Evolutionary conservation across 768 basidiomycete species (phyloP), one percentile per base, ranked within the genome.

Genomic region (Lactarius sanguifluus): DNA sequence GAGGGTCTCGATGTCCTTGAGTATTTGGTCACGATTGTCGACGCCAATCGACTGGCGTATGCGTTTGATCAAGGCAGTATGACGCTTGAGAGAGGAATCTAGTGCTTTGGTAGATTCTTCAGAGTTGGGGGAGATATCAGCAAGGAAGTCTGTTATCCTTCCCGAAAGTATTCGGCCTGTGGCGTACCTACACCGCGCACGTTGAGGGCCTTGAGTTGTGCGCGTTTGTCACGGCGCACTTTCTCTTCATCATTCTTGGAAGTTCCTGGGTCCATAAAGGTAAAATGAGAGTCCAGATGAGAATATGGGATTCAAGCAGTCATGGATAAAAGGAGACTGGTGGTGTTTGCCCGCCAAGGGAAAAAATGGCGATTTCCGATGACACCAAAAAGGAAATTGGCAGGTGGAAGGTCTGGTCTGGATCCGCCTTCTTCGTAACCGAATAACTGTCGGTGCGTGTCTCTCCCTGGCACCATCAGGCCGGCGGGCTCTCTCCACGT

Each of bases 71-170:
- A 98, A 84, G 7, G 94, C 92, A 1, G 95, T 98, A 77, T 99
- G 96, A 8, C 94, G 89, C 79, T 94, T 98, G 65, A 99, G 78
- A 54, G 97, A 98, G 3, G 97, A 94, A 77, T 98, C 97, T 28
- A 95, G 82, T 5, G 78, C 65, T 75, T 87, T 94, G 25, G 84
- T 80, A 12, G 85, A 80, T 75, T 89, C 93, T 94, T 71, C 16
- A 23, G 57, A n/a, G 28, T 43, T 36, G 25, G 9, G 20, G 41
- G 16, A 23, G n/a, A 28, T 28, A 57, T 25, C 20, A 41, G 16
- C 32, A n/a, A 43, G 16, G 30, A 30, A 18, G 52, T 66, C 20
- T 56, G 61, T 55, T 59, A 34, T 23, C 57, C 30, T 40, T 52
- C 59, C 34, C 38, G 59, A 77, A 78, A 69, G 62, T 82, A 87